Base-by-base conservation (phyloP, 345 rosid species). In the Aegle marmelos region DNA sequence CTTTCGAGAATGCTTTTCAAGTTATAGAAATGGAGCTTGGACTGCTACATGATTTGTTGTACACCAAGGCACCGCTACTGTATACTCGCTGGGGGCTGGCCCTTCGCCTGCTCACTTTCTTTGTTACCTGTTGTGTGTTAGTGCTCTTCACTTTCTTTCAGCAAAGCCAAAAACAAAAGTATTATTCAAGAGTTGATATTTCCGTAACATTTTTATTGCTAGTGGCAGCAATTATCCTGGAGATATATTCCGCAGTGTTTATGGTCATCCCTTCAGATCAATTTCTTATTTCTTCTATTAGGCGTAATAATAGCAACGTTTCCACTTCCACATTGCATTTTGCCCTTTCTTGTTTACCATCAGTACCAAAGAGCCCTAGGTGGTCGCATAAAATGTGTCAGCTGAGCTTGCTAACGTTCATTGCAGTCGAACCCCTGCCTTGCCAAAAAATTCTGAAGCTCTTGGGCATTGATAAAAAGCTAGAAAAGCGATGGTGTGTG, bases 11-110 rank as follows among this genome's bases (percentile, higher is more conserved):
- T 57, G 87, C 85, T 6, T 81, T 88, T 48, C 37, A 71, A 57
- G 63, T 86, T 28, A 76, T 83, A 50, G 89, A 88, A 80, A 82
- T 80, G 62, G 91, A 86, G 68, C 88, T 86, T 63, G 82, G 80
- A 45, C 76, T 88, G 74, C 72, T 86, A 76, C 83, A 86, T 8
- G 89, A 84, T 37, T 72, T 74, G 31, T 79, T 83, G 4, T 87
- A 45, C 76, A 83, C 92, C 1, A 87, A 89, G 76, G 80, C 81
- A 0, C 60, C 73, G 4, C 14, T 81, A 7, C n/a, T 83, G 25
- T 79, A 75, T 74, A 70, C 77, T 2, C 9, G 9, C 21, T 7
- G 5, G 0, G 88, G 92, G 5, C n/a, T 72, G 59, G 0, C n/a
- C 72, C 75, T 76, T 56, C 79, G 88, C 7, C 59, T 7, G 21